Evolutionary conservation across 106 monocot species (phyloP).

Genomic region (Acorus calamus): DNA sequence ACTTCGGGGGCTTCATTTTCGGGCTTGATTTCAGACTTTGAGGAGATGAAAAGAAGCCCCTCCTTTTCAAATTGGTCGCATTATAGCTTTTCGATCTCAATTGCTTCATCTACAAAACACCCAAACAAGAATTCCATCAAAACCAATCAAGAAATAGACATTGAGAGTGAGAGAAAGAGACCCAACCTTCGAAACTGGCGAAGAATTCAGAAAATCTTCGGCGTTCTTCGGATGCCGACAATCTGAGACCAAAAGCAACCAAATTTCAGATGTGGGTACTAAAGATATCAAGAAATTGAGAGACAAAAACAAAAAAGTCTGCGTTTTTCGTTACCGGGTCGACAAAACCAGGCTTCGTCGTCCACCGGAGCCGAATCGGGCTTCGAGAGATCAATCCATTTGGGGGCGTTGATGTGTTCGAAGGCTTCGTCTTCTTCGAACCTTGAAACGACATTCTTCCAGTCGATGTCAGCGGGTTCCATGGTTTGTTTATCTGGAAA

Average conservation of each 20-base stretch:
- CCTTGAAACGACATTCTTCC: slow-evolving; percentile 52
- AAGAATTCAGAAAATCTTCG: slow-evolving; percentile 46
- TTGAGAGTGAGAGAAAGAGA: neutral
- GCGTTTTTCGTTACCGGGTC: slow-evolving; percentile 32
- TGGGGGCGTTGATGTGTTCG: slow-evolving; percentile 86
- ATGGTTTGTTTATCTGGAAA: slow-evolving; percentile 7
- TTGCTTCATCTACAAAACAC: slow-evolving; percentile 18
- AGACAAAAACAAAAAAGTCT: neutral
- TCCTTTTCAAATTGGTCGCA: neutral
- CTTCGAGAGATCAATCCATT: slow-evolving; percentile 61
- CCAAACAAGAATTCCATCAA: neutral
- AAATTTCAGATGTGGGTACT: neutral
- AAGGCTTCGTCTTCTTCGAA: slow-evolving; percentile 64
- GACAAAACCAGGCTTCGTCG: slow-evolving; percentile 92
- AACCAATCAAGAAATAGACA: neutral
- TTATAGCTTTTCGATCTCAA: slow-evolving; percentile 12
- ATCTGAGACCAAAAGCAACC: slow-evolving; percentile 22
- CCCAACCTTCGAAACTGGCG: slow-evolving; percentile 37
- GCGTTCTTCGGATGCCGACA: slow-evolving; percentile 68
- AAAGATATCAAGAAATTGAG: neutral
- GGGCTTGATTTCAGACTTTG: too few species aligned
- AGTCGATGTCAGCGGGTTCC: slow-evolving; percentile 85
- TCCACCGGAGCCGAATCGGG: slow-evolving; percentile 21
- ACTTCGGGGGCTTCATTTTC: slow-evolving; percentile 13
- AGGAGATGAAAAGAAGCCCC: neutral